Evolutionary conservation across 2,329 filamentous ascomycete genomes (phyloP).

Genomic region (Aspergillus floridensis): DNA sequence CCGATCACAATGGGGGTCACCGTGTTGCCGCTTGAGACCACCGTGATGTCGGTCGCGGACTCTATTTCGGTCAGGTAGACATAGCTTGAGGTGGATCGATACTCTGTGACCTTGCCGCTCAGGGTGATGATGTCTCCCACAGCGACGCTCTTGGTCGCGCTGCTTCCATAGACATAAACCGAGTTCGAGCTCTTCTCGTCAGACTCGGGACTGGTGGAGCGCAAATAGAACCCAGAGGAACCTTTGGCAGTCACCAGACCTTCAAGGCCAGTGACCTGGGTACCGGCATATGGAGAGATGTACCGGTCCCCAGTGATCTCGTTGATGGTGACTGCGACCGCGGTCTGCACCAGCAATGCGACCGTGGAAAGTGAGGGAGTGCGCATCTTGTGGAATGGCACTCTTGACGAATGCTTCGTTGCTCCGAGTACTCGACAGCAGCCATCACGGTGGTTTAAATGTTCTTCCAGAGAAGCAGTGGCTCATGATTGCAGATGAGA

Average conservation of each 20-base stretch:
- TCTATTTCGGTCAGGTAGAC: slow-evolving; percentile 64
- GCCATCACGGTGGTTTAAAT: neutral
- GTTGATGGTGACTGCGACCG: slow-evolving; percentile 51
- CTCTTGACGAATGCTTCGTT: neutral
- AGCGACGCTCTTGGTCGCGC: slow-evolving; percentile 51
- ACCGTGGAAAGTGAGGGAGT: slow-evolving; percentile 1
- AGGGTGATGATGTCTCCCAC: slow-evolving; percentile 64
- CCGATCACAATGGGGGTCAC: slow-evolving; percentile 62
- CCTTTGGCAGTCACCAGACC: slow-evolving; percentile 65
- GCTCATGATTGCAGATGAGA: neutral
- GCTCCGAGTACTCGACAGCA: neutral
- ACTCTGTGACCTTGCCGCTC: slow-evolving; percentile 60
- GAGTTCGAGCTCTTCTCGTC: slow-evolving; percentile 61
- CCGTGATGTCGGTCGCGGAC: slow-evolving; percentile 53
- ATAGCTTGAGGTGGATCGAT: slow-evolving; percentile 55
- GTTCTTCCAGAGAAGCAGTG: neutral
- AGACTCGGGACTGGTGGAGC: slow-evolving; percentile 57
- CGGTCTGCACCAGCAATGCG: slow-evolving; percentile 7
- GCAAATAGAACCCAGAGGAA: slow-evolving; percentile 62
- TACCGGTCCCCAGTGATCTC: slow-evolving; percentile 67
- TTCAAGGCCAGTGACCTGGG: slow-evolving; percentile 57
- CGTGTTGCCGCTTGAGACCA: slow-evolving; percentile 54
- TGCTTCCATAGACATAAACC: slow-evolving; percentile 62
- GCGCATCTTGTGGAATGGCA: slow-evolving; percentile 5
- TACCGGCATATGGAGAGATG: slow-evolving; percentile 59